phyloP scores from a whole-genome alignment of 1,284 basidiomycete species.

The Cystobasidiaceae sp. region DNA sequence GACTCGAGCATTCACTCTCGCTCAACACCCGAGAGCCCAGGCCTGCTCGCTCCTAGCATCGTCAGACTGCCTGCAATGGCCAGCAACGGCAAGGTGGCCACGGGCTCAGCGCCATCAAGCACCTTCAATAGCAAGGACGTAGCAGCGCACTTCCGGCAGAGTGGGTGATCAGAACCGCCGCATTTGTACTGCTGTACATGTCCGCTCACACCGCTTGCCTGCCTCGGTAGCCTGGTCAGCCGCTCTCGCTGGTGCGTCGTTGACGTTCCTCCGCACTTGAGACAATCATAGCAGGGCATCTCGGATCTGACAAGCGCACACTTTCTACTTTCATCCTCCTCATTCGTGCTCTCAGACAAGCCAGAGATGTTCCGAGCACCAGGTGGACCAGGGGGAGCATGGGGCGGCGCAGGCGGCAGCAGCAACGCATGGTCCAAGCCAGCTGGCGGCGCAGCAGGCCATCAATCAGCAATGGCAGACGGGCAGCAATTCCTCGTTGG shows the following conservation, averaged over 20 bases:
- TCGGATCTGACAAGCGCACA: too few relatives aligned
- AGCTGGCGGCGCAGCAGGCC: too few relatives aligned
- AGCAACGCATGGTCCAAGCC: neutral
- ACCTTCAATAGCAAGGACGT: conserved; percentile 13
- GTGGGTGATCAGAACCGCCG: too few relatives aligned
- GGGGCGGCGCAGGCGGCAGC: neutral
- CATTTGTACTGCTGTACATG: too few relatives aligned
- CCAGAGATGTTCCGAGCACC: conserved; percentile 20
- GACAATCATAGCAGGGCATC: too few relatives aligned
- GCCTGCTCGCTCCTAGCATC: neutral
- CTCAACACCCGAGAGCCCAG: too few relatives aligned
- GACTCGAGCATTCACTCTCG: too few relatives aligned
- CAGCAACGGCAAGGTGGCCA: neutral
- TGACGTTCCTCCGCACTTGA: too few relatives aligned
- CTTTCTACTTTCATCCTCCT: neutral
- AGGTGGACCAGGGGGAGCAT: conserved; percentile 1
- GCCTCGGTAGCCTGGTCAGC: too few relatives aligned
- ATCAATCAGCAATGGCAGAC: conserved; percentile 6
- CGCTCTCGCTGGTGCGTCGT: too few relatives aligned
- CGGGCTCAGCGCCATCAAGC: neutral
- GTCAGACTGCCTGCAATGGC: neutral
- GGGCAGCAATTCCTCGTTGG: neutral
- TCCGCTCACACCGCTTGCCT: too few relatives aligned
- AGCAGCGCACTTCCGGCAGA: neutral
- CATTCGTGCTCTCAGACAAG: neutral